Conservation (phyloP, 202 grass and related monocot species). For the Zoysia matrella region DNA sequence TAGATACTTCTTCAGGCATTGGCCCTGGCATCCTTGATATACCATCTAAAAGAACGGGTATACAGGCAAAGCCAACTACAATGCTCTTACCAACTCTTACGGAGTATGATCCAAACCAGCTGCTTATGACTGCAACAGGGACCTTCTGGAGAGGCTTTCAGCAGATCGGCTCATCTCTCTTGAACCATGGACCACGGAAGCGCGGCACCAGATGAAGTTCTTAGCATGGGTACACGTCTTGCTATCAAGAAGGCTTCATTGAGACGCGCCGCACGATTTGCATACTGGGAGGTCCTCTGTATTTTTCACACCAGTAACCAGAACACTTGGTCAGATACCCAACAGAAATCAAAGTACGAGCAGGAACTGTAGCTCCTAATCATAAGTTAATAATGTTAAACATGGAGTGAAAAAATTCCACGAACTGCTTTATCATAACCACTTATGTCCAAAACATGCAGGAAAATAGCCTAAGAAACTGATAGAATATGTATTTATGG, state of each 20-base stretch:
- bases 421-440: background rate
- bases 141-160: background rate
- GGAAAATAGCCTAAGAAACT: background rate
- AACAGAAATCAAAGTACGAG: no score
- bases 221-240: slow-evolving; percentile 54
- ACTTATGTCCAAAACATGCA: background rate
- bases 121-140: background rate
- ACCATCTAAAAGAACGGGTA: background rate
- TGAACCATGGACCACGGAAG: slow-evolving; percentile 64
- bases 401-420: background rate
- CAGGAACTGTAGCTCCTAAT: slow-evolving; percentile 13
- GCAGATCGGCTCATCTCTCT: slow-evolving; percentile 49
- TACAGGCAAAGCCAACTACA: background rate
- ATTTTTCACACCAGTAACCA: slow-evolving; percentile 19
- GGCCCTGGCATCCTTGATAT: slow-evolving; percentile 1
- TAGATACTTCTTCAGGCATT: slow-evolving; percentile 19
- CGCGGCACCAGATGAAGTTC: no score
- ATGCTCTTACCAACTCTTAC: slow-evolving; percentile 16
- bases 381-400: slow-evolving; percentile 20
- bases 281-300: slow-evolving; percentile 77
- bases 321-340: slow-evolving; percentile 26
- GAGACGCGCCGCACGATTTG: slow-evolving; percentile 57
- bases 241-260: slow-evolving; percentile 82
- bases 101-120: slow-evolving; percentile 7
- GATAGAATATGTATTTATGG: no score